Conservation (phyloP, 208 protist genomes). For the Sergeia podlipaevii region DNA sequence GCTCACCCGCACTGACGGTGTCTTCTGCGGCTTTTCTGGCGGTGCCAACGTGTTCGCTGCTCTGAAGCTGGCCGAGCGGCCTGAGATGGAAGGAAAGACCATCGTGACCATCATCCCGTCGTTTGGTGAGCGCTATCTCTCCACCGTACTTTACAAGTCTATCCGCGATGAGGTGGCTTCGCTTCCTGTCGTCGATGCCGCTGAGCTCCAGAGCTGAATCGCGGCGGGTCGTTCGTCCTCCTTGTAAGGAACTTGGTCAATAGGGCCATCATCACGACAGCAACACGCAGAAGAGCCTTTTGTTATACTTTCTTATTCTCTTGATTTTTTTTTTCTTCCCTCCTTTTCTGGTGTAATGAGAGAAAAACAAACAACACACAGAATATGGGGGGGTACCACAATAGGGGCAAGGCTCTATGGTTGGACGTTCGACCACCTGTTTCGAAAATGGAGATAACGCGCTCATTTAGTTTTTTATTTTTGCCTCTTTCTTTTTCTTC, state of each 20-base stretch:
- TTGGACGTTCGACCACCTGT: no score
- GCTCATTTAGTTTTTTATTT: no score
- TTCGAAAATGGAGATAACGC: no score
- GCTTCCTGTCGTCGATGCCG: constrained; percentile 69
- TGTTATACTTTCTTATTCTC: not conserved
- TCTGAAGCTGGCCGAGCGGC: constrained; percentile 71
- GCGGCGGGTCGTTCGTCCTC: constrained; percentile 9
- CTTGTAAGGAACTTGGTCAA: no score
- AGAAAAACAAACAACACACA: constrained; percentile 8
- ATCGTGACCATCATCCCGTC: constrained; percentile 89
- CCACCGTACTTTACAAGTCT: constrained; percentile 68
- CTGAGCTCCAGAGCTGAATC: constrained; percentile 50
- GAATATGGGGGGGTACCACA: no score
- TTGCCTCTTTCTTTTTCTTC: not conserved
- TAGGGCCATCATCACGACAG: not conserved
- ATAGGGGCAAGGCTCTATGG: no score
- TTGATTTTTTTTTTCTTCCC: constrained; percentile 12
- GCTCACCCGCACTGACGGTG: constrained; percentile 72
- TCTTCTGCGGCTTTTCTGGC: constrained; percentile 80
- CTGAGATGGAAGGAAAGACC: constrained; percentile 84
- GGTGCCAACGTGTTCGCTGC: constrained; percentile 86
- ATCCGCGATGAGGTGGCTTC: constrained; percentile 60
- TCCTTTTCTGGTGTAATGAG: not conserved
- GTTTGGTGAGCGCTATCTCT: constrained; percentile 90
- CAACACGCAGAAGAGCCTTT: not conserved